Conservation (phyloP, 257 asterid genomes). For the Apocynum venetum region DNA sequence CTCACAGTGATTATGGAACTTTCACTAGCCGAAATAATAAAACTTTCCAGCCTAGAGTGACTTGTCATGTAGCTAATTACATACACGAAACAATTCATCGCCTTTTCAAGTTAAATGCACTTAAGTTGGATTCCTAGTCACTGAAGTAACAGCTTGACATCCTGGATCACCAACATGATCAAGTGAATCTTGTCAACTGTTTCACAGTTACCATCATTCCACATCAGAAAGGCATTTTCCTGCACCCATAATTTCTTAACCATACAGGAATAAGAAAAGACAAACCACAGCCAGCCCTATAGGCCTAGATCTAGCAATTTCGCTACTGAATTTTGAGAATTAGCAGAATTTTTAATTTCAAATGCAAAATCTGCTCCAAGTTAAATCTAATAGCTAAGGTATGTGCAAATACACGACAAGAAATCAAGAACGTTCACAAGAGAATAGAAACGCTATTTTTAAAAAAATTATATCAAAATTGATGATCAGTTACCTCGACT, state of each 20-base stretch:
- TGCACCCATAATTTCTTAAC: background rate
- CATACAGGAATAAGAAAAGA: background rate
- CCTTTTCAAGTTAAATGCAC: background rate
- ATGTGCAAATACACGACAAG: background rate
- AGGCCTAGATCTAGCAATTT: background rate
- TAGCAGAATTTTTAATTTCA: background rate
- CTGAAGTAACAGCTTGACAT: slow-evolving; percentile 3
- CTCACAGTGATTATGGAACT: background rate
- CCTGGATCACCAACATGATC: slow-evolving; percentile 2
- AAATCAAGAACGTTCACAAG: background rate
- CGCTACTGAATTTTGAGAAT: background rate
- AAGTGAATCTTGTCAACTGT: background rate
- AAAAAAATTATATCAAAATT: slow-evolving; percentile 1
- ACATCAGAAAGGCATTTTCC: background rate
- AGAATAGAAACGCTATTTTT: background rate
- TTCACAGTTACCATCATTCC: background rate
- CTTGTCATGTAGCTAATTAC: slow-evolving; percentile 8
- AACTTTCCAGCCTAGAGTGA: slow-evolving; percentile 4
- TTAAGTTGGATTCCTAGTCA: background rate
- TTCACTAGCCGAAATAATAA: background rate
- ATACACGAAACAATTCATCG: background rate
- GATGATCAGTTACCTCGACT: slow-evolving; percentile 64
- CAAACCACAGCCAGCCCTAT: background rate
- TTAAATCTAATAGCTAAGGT: background rate
- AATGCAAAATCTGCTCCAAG: background rate